A percentile compares a stretch with the other conserved stretches of the same genome.
phyloP scores from a whole-genome alignment of 305 asterid species.

The Rubia tinctorum region DNA sequence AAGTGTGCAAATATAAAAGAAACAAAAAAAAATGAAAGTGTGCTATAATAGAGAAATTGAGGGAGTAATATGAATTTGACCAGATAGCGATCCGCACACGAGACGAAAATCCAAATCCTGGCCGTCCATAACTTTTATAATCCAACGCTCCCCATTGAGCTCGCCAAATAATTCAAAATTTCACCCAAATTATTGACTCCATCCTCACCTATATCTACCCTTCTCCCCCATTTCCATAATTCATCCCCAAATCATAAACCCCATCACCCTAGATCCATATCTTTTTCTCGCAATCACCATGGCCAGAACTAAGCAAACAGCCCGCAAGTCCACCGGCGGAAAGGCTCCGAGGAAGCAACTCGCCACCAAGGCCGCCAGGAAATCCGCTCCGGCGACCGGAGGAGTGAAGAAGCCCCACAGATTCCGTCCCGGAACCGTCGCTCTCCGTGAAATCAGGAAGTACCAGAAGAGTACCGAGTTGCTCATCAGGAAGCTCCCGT shows the following conservation, averaged over 20 bases:
- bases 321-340: neutral
- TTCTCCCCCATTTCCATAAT: neutral
- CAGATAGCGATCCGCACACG: neutral
- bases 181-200: neutral
- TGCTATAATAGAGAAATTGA: no score
- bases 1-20: no score
- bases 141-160: neutral
- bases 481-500: neutral
- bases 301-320: neutral
- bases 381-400: neutral
- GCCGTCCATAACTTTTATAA: neutral
- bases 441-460: neutral
- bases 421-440: neutral
- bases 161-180: neutral
- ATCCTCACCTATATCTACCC: neutral
- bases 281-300: neutral
- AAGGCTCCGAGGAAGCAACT: neutral
- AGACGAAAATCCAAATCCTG: neutral
- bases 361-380: neutral
- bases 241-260: neutral
- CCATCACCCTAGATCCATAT: neutral
- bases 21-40: no score
- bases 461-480: neutral
- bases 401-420: constrained; percentile 2
- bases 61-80: no score